phyloP scores from a whole-genome alignment of 169 alveolate species.

The Cystoisospora suis region DNA sequence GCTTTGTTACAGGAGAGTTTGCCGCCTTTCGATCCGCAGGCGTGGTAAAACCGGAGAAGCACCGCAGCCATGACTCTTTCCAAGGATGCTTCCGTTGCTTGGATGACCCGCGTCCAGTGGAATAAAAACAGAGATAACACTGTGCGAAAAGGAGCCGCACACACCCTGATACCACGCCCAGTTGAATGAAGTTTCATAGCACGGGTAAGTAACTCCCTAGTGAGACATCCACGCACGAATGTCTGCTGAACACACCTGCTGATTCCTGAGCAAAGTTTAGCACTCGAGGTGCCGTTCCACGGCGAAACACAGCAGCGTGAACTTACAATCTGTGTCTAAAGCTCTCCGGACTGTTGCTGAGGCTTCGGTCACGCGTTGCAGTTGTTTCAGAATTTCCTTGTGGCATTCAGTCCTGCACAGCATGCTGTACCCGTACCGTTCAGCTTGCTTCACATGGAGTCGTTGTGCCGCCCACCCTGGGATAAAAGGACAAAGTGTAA shows the following conservation, averaged over 20 bases:
- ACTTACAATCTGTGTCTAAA: neutral
- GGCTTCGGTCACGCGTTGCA: neutral
- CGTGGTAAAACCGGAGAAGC: neutral
- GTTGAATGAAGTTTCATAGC: too few species aligned
- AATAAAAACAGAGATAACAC: neutral
- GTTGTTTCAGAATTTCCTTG: neutral
- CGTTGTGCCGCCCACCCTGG: neutral
- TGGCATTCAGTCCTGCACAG: neutral
- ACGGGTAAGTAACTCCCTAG: too few species aligned
- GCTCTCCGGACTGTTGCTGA: neutral
- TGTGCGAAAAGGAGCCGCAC: too few species aligned
- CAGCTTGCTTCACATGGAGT: neutral
- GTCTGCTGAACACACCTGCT: too few species aligned
- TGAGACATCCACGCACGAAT: too few species aligned
- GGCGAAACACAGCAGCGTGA: too few species aligned
- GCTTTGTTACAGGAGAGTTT: neutral
- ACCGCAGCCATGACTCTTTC: constrained; percentile 1
- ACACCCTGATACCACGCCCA: too few species aligned
- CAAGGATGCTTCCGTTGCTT: constrained; percentile 17
- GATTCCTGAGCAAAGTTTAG: too few species aligned
- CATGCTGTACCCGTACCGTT: neutral
- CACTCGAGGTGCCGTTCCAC: too few species aligned
- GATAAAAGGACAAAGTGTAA: too few species aligned
- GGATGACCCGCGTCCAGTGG: neutral
- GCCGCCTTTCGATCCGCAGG: neutral